Conservation (phyloP, 192 early-diverging fungal genomes). For the Podila verticillata region DNA sequence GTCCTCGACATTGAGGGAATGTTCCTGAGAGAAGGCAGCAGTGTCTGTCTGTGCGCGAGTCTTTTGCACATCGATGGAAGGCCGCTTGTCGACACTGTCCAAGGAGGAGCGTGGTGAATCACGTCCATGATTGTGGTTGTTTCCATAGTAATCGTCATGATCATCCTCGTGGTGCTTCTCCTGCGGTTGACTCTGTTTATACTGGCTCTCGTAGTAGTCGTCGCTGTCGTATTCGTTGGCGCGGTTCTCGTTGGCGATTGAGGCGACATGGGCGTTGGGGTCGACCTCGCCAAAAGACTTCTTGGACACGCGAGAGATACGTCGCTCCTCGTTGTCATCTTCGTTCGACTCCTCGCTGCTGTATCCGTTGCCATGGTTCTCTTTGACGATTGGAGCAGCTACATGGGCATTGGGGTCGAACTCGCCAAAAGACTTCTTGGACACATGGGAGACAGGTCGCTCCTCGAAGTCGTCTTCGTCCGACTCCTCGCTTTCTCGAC, state of each 20-base stretch:
- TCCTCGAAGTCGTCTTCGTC: slow-evolving; percentile 33
- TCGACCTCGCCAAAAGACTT: neutral
- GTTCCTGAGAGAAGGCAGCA: neutral
- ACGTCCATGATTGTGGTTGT: neutral
- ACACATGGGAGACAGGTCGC: neutral
- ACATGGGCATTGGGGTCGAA: neutral
- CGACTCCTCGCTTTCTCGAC: slow-evolving; percentile 6
- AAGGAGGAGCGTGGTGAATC: slow-evolving; percentile 6
- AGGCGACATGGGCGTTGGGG: neutral
- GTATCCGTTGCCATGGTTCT: neutral
- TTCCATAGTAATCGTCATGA: slow-evolving; percentile 10
- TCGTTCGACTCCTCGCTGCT: neutral
- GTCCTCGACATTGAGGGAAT: slow-evolving; percentile 17
- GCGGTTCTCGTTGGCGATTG: neutral
- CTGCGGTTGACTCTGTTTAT: neutral
- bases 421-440: neutral
- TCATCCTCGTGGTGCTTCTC: neutral
- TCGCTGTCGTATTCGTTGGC: neutral
- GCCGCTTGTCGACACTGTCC: slow-evolving; percentile 13
- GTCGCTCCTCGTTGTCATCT: slow-evolving; percentile 1
- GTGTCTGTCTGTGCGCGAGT: neutral
- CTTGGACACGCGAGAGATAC: neutral
- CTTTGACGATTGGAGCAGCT: neutral
- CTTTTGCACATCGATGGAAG: slow-evolving; percentile 5
- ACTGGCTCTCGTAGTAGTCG: neutral